These are phyloP conservation scores for Maudiozyma bulderi DNA, from an alignment of 805 yeast species.

Conservation along the genomic window DNA sequence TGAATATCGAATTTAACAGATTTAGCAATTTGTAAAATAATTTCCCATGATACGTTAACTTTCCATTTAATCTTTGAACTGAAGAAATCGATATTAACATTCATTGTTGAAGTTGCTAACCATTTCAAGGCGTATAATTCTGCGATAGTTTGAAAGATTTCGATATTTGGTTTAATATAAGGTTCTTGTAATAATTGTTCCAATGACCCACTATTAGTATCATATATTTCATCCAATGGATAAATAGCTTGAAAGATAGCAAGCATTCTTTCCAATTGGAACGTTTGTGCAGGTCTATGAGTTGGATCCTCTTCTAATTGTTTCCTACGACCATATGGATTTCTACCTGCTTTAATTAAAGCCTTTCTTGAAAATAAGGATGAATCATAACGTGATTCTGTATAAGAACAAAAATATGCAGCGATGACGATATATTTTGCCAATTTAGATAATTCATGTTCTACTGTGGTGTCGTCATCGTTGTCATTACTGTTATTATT, in stretches of 20 bases:
- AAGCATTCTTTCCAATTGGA: constrained; percentile 67
- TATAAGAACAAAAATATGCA: constrained; percentile 73
- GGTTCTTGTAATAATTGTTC: constrained; percentile 13
- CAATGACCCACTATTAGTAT: constrained; percentile 11
- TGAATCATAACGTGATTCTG: constrained; percentile 59
- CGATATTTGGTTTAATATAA: constrained; percentile 34
- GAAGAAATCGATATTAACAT: constrained; percentile 42
- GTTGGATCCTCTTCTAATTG: constrained; percentile 47
- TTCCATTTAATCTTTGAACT: constrained; percentile 70
- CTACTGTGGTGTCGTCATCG: neutral
- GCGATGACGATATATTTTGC: constrained; percentile 71
- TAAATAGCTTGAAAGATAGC: constrained; percentile 72
- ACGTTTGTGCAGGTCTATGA: constrained; percentile 59
- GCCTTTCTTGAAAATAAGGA: constrained; percentile 51
- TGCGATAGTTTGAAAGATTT: constrained; percentile 48
- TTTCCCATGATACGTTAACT: constrained; percentile 62
- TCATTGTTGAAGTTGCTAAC: constrained; percentile 31
- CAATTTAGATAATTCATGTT: constrained; percentile 31
- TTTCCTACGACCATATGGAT: constrained; percentile 33
- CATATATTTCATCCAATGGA: constrained; percentile 29
- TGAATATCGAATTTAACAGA: constrained; percentile 60
- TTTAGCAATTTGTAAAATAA: constrained; percentile 48
- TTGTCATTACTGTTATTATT: neutral
- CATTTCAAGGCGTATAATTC: constrained; percentile 49
- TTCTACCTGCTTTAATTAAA: constrained; percentile 37